Base-by-base conservation (phyloP, 1,284 basidiomycete genomes). In the Erythrobasidium hasegawianum region DNA sequence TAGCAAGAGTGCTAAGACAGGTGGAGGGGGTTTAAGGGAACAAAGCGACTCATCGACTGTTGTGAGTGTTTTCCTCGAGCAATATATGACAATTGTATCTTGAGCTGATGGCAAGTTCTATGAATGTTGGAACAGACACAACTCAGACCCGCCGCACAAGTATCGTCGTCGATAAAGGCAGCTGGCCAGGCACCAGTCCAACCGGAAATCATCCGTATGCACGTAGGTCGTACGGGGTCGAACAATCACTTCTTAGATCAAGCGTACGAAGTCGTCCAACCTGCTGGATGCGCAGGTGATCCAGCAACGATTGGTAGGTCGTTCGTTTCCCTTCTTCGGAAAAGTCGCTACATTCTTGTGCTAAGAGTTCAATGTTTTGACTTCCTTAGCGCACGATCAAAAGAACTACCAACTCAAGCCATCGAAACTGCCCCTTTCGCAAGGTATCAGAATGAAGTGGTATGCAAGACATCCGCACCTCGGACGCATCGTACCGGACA, bases 241-340 rank as follows among this genome's bases (percentile, higher is more conserved):
- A 47, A 47, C 43, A 47, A 47, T 18, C 43, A 47, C 14, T 47
- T 47, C 43, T 24, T 47, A 47, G 43, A 47, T 24, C 43, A 47
- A 24, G 22, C 43, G 43, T 47, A 47, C 43, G 43, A 47, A 47
- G 43, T n/a, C 22, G 43, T 24, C 43, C 22, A 14, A 8, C 43
- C 43, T 24, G 43, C 43, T 5, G 43, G 7, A 7, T 47, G 5
- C 43, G 43, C 4, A 18, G 43, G n/a, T 24, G 43, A 47, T 24
- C n/a, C n/a, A 24, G 22, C n/a, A 8, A n/a, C 43, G 8, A 8
- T 47, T 16, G 7, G 43, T 47, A 24, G 16, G 43, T 8, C 43
- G 16, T 7, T 7, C 43, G 11, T 33, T 33, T 4, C 33, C 33
- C 11, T 33, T n/a, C n/a, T n/a, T n/a, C n/a, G 33, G 5, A 33